These are phyloP conservation scores for Annulohypoxylon maeteangense DNA, from an alignment of 495 filamentous ascomycete species.

Conservation along the genomic window DNA sequence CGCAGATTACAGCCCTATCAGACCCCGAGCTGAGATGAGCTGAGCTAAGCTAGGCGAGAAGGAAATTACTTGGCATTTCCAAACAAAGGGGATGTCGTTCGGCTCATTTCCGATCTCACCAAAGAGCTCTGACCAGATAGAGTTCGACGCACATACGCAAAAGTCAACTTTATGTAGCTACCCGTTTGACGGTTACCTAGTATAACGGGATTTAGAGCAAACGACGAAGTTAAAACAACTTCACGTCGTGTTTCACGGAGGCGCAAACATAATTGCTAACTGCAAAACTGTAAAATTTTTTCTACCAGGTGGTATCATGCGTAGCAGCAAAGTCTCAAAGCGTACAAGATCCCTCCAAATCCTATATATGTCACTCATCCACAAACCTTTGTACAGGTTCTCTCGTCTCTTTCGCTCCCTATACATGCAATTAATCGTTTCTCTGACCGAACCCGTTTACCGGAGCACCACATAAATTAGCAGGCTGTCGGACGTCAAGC, in stretches of 20 bases:
- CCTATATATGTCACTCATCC: slow-evolving; percentile 42
- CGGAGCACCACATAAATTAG: slow-evolving; percentile 24
- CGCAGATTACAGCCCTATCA: slow-evolving; percentile 5
- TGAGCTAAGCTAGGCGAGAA: slow-evolving; percentile 3
- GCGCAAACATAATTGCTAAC: not conserved
- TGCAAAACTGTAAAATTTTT: slow-evolving; percentile 32
- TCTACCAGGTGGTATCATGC: slow-evolving; percentile 43
- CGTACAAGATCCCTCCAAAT: slow-evolving; percentile 34
- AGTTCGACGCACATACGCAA: not conserved
- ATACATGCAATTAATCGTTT: slow-evolving; percentile 41
- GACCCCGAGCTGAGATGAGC: not conserved
- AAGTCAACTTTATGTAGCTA: not conserved
- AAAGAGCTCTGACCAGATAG: not conserved
- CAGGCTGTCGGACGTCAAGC: slow-evolving; percentile 42
- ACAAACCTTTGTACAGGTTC: slow-evolving; percentile 23
- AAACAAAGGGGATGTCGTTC: not conserved
- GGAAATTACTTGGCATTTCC: not conserved
- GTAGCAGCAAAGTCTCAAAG: slow-evolving; percentile 28
- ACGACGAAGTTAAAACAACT: slow-evolving; percentile 1
- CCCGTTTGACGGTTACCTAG: not conserved
- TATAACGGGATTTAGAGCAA: not conserved
- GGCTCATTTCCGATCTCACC: not conserved
- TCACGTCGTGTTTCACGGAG: not conserved
- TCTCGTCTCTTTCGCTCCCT: slow-evolving; percentile 32
- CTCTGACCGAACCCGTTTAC: slow-evolving; percentile 32